phyloP scores from a whole-genome alignment of 2,329 filamentous ascomycete genomes.

The Talaromyces amestolkiae region DNA sequence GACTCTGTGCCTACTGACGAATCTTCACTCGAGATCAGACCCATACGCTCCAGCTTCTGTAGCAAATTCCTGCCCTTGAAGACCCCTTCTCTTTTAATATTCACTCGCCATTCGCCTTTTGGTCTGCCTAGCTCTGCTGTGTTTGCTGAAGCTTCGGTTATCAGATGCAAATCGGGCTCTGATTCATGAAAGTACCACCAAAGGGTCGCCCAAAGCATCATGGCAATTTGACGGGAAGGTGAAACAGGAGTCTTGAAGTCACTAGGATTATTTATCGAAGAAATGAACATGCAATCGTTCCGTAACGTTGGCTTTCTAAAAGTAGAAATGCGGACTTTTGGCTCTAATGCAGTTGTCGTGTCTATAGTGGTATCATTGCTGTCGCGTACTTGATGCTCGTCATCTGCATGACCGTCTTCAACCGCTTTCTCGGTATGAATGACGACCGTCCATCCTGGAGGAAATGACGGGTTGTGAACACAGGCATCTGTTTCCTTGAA shows the following conservation, averaged over 20 bases:
- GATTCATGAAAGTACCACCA: slow-evolving; percentile 98
- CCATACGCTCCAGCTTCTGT: slow-evolving; percentile 91
- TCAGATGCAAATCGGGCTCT: slow-evolving; percentile 64
- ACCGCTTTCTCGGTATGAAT: slow-evolving; percentile 64
- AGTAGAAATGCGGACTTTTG: slow-evolving; percentile 45
- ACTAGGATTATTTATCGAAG: slow-evolving; percentile 79
- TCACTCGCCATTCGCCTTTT: slow-evolving; percentile 80
- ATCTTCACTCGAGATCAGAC: slow-evolving; percentile 72
- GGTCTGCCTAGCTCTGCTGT: slow-evolving; percentile 71
- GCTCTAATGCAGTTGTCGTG: slow-evolving; percentile 17
- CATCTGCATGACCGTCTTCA: slow-evolving; percentile 32
- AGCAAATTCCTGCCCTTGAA: slow-evolving; percentile 79
- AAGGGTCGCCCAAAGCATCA: slow-evolving; percentile 93
- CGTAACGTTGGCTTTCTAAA: slow-evolving; percentile 73
- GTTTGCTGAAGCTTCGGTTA: slow-evolving; percentile 60
- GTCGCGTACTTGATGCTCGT: neutral
- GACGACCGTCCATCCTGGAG: slow-evolving; percentile 86
- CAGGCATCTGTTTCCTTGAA: slow-evolving; percentile 81
- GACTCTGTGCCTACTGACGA: slow-evolving; percentile 66
- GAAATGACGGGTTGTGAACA: slow-evolving; percentile 62
- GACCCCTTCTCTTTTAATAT: slow-evolving; percentile 82
- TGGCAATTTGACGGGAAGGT: slow-evolving; percentile 83
- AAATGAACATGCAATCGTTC: slow-evolving; percentile 84
- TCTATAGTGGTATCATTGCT: neutral
- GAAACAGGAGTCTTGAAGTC: slow-evolving; percentile 79